Evolutionary conservation across 2,329 filamentous ascomycete species (phyloP).

Genomic region (Gnomoniopsis sp.): DNA sequence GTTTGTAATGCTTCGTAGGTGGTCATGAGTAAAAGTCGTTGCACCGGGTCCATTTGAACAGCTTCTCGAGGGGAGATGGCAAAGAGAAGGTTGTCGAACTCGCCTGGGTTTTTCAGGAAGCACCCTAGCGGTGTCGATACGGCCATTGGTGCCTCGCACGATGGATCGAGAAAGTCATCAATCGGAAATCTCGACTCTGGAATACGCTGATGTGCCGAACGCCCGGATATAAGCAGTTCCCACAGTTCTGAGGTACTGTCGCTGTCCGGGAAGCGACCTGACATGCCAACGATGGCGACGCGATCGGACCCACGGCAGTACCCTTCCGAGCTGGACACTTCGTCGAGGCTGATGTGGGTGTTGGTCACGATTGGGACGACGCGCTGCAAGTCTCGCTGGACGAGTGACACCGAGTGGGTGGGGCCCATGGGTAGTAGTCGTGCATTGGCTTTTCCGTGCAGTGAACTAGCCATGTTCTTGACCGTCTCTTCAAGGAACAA

Average conservation of each 20-base stretch:
- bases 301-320: too few relatives aligned
- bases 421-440: too few relatives aligned
- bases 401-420: too few relatives aligned
- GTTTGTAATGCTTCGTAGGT: conserved; percentile 79
- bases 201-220: conserved; percentile 67
- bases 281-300: conserved; percentile 25
- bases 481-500: too few relatives aligned
- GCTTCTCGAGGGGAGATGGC: conserved; percentile 81
- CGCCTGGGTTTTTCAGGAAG: conserved; percentile 65
- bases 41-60: conserved; percentile 71
- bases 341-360: too few relatives aligned
- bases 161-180: conserved; percentile 66
- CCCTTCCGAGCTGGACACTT: too few relatives aligned
- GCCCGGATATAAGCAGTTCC: conserved; percentile 50
- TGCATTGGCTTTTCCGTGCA: too few relatives aligned
- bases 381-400: too few relatives aligned
- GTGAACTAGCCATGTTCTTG: too few relatives aligned
- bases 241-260: conserved; percentile 27
- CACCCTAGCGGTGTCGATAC: conserved; percentile 68
- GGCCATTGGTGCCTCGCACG: conserved; percentile 70
- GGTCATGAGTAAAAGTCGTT: conserved; percentile 68
- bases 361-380: too few relatives aligned
- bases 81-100: conserved; percentile 77
- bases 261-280: conserved; percentile 29
- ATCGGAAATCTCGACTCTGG: conserved; percentile 70